Percentiles rank a stretch among this genome's conserved stretches.
phyloP scores from a whole-genome alignment of 139 green algal species.

The Chlorella sp. region DNA sequence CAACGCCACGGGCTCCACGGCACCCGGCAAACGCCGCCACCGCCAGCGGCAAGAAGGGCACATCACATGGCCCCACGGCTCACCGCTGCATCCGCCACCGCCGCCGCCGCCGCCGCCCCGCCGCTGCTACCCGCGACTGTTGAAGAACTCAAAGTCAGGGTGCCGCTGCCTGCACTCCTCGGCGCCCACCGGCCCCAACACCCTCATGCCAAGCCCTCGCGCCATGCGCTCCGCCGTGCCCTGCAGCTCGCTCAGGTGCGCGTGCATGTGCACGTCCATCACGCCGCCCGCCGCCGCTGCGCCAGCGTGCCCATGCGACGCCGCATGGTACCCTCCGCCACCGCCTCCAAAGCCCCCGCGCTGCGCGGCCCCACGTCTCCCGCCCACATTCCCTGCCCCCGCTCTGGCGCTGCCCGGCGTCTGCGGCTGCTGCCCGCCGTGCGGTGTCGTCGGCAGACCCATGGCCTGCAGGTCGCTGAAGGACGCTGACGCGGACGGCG shows the following conservation, averaged over 20 bases:
- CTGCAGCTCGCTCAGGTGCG: constrained; percentile 35
- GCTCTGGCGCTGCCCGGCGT: background rate
- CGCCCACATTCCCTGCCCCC: background rate
- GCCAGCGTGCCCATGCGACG: background rate
- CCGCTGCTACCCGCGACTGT: background rate
- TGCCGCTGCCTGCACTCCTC: constrained; percentile 35
- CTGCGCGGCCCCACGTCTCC: too few relatives aligned
- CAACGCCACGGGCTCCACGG: too few relatives aligned
- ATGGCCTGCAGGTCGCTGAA: too few relatives aligned
- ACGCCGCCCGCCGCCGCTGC: background rate
- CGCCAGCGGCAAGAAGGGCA: too few relatives aligned
- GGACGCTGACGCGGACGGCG: too few relatives aligned
- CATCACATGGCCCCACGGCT: too few relatives aligned
- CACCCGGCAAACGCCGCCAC: too few relatives aligned
- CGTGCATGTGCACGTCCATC: constrained; percentile 6
- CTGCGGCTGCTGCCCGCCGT: background rate
- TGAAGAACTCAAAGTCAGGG: constrained; percentile 57
- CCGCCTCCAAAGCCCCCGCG: too few relatives aligned
- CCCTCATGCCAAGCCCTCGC: constrained; percentile 28
- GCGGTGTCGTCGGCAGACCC: background rate
- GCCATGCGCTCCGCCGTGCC: constrained; percentile 32
- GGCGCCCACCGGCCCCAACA: constrained; percentile 30
- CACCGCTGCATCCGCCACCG: too few relatives aligned
- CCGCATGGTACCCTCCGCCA: background rate
- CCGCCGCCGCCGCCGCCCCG: too few relatives aligned